These are phyloP conservation scores for Drechslerella dactyloides DNA, from an alignment of 2,329 filamentous ascomycete genomes.

Conservation along the genomic window DNA sequence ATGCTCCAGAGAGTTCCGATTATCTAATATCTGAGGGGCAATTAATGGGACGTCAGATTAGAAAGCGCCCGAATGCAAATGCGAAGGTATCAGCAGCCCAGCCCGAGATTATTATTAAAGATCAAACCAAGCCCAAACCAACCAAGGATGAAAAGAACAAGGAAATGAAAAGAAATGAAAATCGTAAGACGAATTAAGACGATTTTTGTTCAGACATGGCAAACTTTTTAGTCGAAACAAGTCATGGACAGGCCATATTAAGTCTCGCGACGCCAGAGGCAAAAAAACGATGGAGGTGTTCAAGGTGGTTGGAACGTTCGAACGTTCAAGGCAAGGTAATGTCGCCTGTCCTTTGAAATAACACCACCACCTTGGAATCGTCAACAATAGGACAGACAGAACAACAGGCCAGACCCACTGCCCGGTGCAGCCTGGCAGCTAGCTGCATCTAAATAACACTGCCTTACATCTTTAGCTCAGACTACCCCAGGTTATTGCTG, in stretches of 20 bases:
- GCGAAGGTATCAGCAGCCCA: conserved; percentile 19
- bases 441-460: conserved; percentile 30
- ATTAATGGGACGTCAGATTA: not conserved
- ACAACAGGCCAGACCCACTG: conserved; percentile 25
- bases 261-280: not conserved
- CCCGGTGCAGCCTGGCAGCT: conserved; percentile 11
- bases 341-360: conserved; percentile 37
- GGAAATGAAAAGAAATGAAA: conserved; percentile 17
- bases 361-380: conserved; percentile 28
- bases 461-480: conserved; percentile 4
- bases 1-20: too few species aligned
- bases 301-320: conserved; percentile 50
- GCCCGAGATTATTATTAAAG: not conserved
- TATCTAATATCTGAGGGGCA: too few species aligned
- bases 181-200: conserved; percentile 8
- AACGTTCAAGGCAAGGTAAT: conserved; percentile 41
- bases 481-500: conserved; percentile 50
- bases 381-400: conserved; percentile 26
- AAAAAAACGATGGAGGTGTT: conserved; percentile 36
- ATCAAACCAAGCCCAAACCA: conserved; percentile 17
- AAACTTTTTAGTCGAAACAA: conserved; percentile 23
- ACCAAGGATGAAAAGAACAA: conserved; percentile 21
- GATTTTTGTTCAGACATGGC: conserved; percentile 6
- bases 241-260: conserved; percentile 14
- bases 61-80: conserved; percentile 9